Percentiles rank a stretch among this genome's conserved stretches.
Evolutionary conservation across 768 basidiomycete species (phyloP).

Genomic region (Suillus subalutaceus): DNA sequence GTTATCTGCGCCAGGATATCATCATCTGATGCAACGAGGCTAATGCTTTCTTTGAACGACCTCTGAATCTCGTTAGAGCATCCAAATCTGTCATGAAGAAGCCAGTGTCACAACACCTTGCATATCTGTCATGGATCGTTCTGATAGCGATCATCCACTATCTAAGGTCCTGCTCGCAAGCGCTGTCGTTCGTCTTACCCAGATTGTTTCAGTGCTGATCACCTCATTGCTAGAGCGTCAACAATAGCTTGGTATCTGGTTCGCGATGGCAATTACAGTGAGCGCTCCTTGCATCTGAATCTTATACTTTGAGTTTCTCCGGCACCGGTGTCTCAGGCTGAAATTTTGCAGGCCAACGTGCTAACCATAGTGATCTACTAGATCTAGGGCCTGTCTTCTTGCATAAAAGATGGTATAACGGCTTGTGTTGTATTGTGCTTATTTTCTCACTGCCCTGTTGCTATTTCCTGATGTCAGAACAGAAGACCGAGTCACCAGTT

Average conservation of each 20-base stretch:
- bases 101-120: not conserved
- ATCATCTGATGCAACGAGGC: constrained; percentile 2
- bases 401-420: not conserved
- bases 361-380: not conserved
- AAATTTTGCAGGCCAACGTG: not conserved
- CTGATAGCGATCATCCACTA: constrained; percentile 1
- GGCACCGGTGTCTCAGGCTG: not conserved
- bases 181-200: not conserved
- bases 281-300: not conserved
- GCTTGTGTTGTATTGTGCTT: not conserved
- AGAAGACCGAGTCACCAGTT: not conserved
- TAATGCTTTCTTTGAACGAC: not conserved
- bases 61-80: not conserved
- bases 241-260: not conserved
- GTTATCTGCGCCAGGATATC: not conserved
- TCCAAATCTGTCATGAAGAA: not conserved
- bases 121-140: not conserved
- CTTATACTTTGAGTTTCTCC: constrained; percentile 6
- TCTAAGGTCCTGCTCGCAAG: not conserved
- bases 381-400: not conserved
- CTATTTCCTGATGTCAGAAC: not conserved
- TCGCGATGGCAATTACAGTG: not conserved
- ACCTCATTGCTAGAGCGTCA: not conserved
- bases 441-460: not conserved
- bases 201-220: not conserved